Conservation (phyloP, 345 rosid genomes). For the Salix udensis region DNA sequence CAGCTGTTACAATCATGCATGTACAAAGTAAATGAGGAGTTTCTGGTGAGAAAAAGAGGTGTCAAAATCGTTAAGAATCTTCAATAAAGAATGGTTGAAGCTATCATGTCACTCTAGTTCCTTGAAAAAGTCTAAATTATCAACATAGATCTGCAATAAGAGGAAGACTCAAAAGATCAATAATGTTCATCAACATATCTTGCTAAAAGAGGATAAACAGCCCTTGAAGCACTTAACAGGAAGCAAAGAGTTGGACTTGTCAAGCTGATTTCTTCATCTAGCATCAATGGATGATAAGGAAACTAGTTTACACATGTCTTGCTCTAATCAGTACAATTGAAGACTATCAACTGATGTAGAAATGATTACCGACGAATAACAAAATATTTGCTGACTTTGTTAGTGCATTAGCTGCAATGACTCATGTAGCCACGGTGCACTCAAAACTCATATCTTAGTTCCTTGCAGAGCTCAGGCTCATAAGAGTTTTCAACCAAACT, state of each 20-base stretch:
- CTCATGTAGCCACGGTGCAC: not conserved
- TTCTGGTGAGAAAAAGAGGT: not conserved
- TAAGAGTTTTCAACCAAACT: not conserved
- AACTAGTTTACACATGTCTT: not conserved
- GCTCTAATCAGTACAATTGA: not conserved
- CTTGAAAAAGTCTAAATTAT: slow-evolving; percentile 30
- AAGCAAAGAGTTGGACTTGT: not conserved
- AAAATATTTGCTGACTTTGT: not conserved
- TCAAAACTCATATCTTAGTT: not conserved
- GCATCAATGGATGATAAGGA: not conserved
- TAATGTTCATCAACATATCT: not conserved
- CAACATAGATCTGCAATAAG: slow-evolving; percentile 35
- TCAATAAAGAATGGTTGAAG: not conserved
- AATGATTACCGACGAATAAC: not conserved
- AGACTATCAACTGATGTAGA: not conserved
- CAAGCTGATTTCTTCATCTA: not conserved
- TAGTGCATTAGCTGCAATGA: not conserved
- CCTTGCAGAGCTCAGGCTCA: not conserved
- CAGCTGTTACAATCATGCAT: slow-evolving; percentile 5
- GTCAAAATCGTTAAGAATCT: slow-evolving; percentile 6
- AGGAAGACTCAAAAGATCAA: not conserved
- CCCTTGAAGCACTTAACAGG: not conserved
- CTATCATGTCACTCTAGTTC: slow-evolving; percentile 33
- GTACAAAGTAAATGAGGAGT: not conserved
- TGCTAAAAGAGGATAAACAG: not conserved